A percentile compares a stretch with the other conserved stretches of the same genome.
Conservation (phyloP, 257 asterid species). For the Petrea volubilis region DNA sequence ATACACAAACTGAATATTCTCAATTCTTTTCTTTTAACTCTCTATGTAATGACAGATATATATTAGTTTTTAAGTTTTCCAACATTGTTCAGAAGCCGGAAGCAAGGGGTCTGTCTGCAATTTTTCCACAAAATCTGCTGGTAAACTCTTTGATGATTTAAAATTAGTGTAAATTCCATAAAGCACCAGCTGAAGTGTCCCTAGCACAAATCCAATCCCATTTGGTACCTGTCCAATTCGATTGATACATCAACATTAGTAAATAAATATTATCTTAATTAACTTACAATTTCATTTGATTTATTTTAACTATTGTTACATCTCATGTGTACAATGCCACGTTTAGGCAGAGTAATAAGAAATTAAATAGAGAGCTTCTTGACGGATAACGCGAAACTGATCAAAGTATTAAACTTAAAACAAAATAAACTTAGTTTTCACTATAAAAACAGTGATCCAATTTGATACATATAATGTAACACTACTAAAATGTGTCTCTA, state of each 20-base stretch:
- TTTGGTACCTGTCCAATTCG: conserved; percentile 50
- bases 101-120: conserved; percentile 37
- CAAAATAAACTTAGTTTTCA: too few species aligned
- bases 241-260: neutral
- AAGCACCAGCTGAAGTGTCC: conserved; percentile 46
- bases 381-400: too few species aligned
- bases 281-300: neutral
- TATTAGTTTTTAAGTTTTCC: neutral
- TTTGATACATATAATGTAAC: too few species aligned
- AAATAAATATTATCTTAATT: neutral
- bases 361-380: too few species aligned
- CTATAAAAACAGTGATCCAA: too few species aligned
- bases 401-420: too few species aligned
- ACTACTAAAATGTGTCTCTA: too few species aligned
- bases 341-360: too few species aligned
- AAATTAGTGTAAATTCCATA: conserved; percentile 44
- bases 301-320: too few species aligned
- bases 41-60: neutral
- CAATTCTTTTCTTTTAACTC: too few species aligned
- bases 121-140: conserved; percentile 28
- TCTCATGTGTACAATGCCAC: too few species aligned
- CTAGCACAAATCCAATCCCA: conserved; percentile 53
- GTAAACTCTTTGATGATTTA: conserved; percentile 6
- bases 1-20: too few species aligned
- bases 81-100: conserved; percentile 21